Base-by-base conservation (phyloP, 2,329 filamentous ascomycete species). In the Pseudogymnoascus sp. region DNA sequence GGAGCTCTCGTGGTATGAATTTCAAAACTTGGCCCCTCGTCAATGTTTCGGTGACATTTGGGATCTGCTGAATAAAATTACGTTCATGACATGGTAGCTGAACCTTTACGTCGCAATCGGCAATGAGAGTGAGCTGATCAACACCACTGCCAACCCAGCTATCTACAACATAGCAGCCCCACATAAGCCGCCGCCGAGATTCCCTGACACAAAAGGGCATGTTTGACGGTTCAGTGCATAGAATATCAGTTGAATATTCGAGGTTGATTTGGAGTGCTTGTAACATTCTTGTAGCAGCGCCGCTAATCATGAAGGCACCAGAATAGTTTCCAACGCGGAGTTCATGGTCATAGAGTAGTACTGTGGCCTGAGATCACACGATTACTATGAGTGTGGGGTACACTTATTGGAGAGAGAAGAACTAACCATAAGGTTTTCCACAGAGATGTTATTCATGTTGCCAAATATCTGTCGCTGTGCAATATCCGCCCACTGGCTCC, bases 241-340 rank as follows among this genome's bases (percentile, higher is more conserved):
- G 64, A 6, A 72, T 47, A 41, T 72, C 71, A 12, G 67, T 68
- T 39, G 71, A 70, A 43, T 70, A 69, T 61, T 72, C 71, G 5
- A 71, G 41, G 53, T 71, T 72, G 9, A 72, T 68, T 53, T 72
- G 70, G 9, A 72, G 62, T 1, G 69, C 67, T 60, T 72, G 71
- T 6, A 68, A 67, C 62, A 71, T 68, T 12, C 71, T 64, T 1
- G 69, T 68, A 15, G 68, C 69, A n/a, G 69, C 62, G 2, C 71
- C 70, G 38, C 70, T 71, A 4, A 72, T 62, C 64, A 72, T 68
- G 57, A 72, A 71, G 14, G 69, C 71, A 35, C 68, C 68, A n/a
- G 70, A 64, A 61, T 71, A 72, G 18, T 71, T 69, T 11, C 69
- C 71, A 43, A 67, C 63, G 3, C 71, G 67, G 25, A 72, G 64